These are phyloP conservation scores for Chenopodium suecicum DNA, from an alignment of 148 eudicot genomes.

Conservation along the genomic window DNA sequence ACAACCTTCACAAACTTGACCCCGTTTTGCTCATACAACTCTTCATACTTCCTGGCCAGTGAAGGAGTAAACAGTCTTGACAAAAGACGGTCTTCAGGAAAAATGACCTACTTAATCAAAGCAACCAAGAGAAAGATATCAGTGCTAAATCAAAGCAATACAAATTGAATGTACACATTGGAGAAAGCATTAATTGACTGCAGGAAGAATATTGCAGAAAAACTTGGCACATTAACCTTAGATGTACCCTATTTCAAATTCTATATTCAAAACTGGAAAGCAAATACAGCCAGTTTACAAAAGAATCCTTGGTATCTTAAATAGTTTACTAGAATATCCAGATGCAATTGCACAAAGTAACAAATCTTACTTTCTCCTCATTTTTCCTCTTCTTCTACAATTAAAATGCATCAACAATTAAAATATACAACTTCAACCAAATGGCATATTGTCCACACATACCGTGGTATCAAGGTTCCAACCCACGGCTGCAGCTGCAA, in stretches of 20 bases:
- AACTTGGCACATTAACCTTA: not conserved
- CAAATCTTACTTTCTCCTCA: not conserved
- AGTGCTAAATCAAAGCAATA: conserved; percentile 7
- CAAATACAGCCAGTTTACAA: not conserved
- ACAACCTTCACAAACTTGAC: conserved; percentile 82
- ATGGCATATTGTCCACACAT: conserved; percentile 34
- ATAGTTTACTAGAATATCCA: not conserved
- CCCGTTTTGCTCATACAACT: conserved; percentile 70
- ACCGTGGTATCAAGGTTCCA: conserved; percentile 98
- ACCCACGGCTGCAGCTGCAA: conserved; percentile 91
- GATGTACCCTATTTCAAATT: not conserved
- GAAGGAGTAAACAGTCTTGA: conserved; percentile 85
- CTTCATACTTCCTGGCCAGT: conserved; percentile 78
- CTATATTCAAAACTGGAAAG: not conserved
- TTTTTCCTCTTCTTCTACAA: not conserved
- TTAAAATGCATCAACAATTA: not conserved
- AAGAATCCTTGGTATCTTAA: not conserved
- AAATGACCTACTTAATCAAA: conserved; percentile 50
- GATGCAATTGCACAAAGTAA: not conserved
- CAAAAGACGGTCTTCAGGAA: conserved; percentile 85
- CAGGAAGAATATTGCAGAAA: not conserved
- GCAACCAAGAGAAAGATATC: conserved; percentile 14
- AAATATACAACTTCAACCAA: not conserved
- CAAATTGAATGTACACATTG: not conserved
- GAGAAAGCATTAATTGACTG: not conserved